Evolutionary conservation across 1,284 basidiomycete genomes (phyloP), one percentile per base, ranked within the genome.

Genomic region (Butyriboletus appendiculatus): DNA sequence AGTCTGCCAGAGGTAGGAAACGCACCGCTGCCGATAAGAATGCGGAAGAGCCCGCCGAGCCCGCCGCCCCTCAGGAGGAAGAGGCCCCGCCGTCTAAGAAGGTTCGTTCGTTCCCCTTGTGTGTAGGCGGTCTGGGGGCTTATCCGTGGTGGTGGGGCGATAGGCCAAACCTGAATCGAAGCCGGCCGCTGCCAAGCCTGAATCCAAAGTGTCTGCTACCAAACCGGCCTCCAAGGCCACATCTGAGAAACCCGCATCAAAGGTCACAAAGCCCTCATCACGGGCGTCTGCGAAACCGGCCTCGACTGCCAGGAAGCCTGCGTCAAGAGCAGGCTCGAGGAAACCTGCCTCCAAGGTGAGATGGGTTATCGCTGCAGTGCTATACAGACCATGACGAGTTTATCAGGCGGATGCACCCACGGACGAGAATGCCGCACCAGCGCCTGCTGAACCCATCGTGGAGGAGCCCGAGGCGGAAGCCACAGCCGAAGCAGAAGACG

Each of bases 1-100:
- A 85, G 69, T 75, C 81, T 30, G 59, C 77, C 39, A 76, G 76
- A 58, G 80, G 83, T 24, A 80, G 74, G 68, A 88, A 89, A 70
- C 79, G 86, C 62, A 77, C 65, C 43, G 14, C 46, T 18, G 20
- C 52, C 22, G 67, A 68, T 38, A 62, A 66, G 54, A 61, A 59
- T 37, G 59, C 52, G 46, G 69, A 82, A 66, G 67, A 68, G 12
- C 75, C 77, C 28, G 76, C 76, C 52, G 68, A 74, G 39, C 69
- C 75, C 26, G 73, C 73, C 48, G 68, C 71, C 45, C 62, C 65
- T 8, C 68, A 69, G 47, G 68, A 59, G 9, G 70, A 64, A 38
- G 70, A 65, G n/a, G 68, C 63, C 32, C 81, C 81, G 35, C 70
- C 80, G 1, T 72, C 78, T 4, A 84, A 84, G 70, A 85, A 81